Percentiles rank a stretch among this genome's conserved stretches.
Evolutionary conservation across 495 filamentous ascomycete species (phyloP).

Genomic region (Neurospora sp.): DNA sequence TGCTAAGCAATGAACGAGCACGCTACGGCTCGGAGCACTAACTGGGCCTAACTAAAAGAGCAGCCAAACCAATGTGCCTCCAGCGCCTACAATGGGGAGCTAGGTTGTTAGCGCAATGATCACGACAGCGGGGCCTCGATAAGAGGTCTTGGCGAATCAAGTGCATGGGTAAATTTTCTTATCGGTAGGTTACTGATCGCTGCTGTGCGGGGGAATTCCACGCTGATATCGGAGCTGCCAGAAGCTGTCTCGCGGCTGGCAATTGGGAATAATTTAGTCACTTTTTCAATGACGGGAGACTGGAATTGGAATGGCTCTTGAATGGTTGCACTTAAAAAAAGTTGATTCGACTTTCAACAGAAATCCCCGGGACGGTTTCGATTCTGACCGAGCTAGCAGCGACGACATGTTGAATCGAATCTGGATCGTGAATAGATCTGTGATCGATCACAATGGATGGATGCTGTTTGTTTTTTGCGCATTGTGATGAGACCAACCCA

Average conservation of each 20-base stretch:
- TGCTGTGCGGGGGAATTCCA: not conserved
- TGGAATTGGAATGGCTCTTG: not conserved
- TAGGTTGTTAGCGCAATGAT: not conserved
- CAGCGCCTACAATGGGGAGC: not conserved
- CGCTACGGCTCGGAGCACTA: not conserved
- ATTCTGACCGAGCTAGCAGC: not conserved
- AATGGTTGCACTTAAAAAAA: not conserved
- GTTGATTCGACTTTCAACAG: not conserved
- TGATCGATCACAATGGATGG: not conserved
- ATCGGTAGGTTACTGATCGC: not conserved
- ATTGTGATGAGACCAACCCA: not conserved
- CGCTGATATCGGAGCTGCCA: not conserved
- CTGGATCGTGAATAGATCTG: not conserved
- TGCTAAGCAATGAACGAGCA: not conserved
- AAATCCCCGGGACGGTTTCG: not conserved
- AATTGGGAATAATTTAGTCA: not conserved
- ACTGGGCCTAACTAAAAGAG: not conserved
- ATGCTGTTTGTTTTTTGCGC: not conserved
- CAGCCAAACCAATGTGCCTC: not conserved
- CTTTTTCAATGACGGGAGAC: not conserved
- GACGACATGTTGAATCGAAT: not conserved
- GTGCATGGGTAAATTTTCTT: conserved; percentile 7
- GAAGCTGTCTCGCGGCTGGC: not conserved
- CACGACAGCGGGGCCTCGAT: conserved; percentile 12
- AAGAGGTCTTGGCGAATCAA: not conserved